Conservation (phyloP, 352 stramenopile species). For the Globisporangium spiculum region DNA sequence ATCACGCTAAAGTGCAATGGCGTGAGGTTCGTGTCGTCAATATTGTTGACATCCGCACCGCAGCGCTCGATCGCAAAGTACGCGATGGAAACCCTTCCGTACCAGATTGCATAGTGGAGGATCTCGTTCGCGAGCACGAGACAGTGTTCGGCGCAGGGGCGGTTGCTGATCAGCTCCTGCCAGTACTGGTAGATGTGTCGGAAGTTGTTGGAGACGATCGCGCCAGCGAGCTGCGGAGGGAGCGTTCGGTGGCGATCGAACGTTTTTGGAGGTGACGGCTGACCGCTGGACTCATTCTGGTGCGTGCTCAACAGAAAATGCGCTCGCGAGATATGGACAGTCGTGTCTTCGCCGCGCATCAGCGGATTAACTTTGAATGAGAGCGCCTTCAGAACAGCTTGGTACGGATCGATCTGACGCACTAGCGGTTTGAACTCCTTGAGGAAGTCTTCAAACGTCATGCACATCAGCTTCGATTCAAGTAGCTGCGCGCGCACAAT, state of each 20-base stretch:
- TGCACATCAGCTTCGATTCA: constrained; percentile 80
- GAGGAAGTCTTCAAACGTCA: constrained; percentile 82
- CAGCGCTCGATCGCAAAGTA: constrained; percentile 63
- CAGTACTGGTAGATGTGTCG: constrained; percentile 37
- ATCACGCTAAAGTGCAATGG: constrained; percentile 79
- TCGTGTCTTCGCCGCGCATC: constrained; percentile 53
- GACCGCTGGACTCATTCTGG: constrained; percentile 26
- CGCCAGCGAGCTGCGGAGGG: constrained; percentile 42
- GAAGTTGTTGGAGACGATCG: constrained; percentile 40
- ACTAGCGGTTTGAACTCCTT: constrained; percentile 80
- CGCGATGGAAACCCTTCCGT: constrained; percentile 51
- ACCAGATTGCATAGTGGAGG: constrained; percentile 75
- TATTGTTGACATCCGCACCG: constrained; percentile 66
- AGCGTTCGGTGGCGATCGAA: constrained; percentile 69
- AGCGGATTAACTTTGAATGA: constrained; percentile 47
- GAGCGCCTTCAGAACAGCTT: constrained; percentile 63
- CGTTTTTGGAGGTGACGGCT: constrained; percentile 26
- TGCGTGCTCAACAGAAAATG: constrained; percentile 41
- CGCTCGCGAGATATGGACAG: constrained; percentile 43
- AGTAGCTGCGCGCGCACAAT: constrained; percentile 27
- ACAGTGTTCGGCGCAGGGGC: constrained; percentile 17
- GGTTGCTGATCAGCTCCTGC: constrained; percentile 40
- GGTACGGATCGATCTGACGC: constrained; percentile 72
- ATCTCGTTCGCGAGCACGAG: constrained; percentile 73
- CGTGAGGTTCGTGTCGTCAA: constrained; percentile 62